A percentile compares a stretch with the other conserved stretches of the same genome.
Conservation (phyloP, 2,329 filamentous ascomycete genomes). For the Claviceps humidiphila region DNA sequence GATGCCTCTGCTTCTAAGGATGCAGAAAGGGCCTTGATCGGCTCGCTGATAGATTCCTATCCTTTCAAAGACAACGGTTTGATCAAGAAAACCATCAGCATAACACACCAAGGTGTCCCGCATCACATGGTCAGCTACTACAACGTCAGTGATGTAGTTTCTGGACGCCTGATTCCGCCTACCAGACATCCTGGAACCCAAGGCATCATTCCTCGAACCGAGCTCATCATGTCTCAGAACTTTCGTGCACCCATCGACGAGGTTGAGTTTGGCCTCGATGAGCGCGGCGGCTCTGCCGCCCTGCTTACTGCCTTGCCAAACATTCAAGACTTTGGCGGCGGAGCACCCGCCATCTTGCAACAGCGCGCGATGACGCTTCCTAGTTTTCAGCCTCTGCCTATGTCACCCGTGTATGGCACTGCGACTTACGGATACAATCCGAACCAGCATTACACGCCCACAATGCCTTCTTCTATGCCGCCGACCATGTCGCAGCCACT, state of each 20-base stretch:
- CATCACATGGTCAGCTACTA: constrained; percentile 90
- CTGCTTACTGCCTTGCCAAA: constrained; percentile 7
- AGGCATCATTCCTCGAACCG: constrained; percentile 39
- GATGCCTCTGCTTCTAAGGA: constrained; percentile 13
- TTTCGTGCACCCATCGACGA: constrained; percentile 56
- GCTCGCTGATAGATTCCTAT: constrained; percentile 81
- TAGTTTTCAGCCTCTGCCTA: constrained; percentile 8
- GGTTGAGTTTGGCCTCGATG: constrained; percentile 23
- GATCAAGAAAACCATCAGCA: constrained; percentile 86
- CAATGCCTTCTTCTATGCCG: constrained; percentile 5
- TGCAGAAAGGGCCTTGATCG: constrained; percentile 42
- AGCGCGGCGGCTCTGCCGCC: constrained; percentile 1
- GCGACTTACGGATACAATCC: constrained; percentile 7
- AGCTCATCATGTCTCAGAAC: constrained; percentile 48
- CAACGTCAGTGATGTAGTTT: constrained; percentile 63
- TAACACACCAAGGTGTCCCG: constrained; percentile 58
- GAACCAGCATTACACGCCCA: constrained; percentile 2
- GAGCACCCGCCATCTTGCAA: constrained; percentile 11
- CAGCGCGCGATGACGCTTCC: constrained; percentile 15
- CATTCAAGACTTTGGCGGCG: constrained; percentile 6
- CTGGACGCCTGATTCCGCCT: constrained; percentile 45
- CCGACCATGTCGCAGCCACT: constrained; percentile 4
- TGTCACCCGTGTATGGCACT: background rate
- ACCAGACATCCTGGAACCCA: constrained; percentile 27
- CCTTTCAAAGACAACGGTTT: constrained; percentile 71